phyloP scores from a whole-genome alignment of 2,329 filamentous ascomycete species.

The Penicillium glabrum region DNA sequence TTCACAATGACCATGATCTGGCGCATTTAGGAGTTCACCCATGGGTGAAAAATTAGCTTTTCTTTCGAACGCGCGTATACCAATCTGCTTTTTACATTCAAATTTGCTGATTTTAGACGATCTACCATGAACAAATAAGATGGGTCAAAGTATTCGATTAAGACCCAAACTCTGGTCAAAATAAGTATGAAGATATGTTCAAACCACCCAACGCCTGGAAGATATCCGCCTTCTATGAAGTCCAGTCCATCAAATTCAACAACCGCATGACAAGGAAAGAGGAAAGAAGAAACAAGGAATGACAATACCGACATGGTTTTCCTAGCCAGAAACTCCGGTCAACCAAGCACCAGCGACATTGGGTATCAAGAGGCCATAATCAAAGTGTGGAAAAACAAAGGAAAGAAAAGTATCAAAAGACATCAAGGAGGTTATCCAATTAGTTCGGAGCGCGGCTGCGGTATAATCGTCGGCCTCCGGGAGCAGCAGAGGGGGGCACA shows the following conservation, averaged over 20 bases:
- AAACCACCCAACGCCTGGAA: background rate
- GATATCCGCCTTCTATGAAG: background rate
- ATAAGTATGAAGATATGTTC: background rate
- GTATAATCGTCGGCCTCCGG: constrained; percentile 28
- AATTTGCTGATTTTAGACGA: background rate
- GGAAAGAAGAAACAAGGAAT: constrained; percentile 10
- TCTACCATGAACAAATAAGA: background rate
- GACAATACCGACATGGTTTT: constrained; percentile 11
- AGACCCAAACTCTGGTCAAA: background rate
- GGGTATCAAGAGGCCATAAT: constrained; percentile 26
- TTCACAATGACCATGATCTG: background rate
- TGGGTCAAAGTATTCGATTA: constrained; percentile 4
- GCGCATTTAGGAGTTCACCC: background rate
- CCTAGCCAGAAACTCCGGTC: constrained; percentile 21
- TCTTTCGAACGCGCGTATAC: background rate
- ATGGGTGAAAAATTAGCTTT: background rate
- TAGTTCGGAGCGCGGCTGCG: constrained; percentile 31
- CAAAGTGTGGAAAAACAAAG: background rate
- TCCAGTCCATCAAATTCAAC: background rate
- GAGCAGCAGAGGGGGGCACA: constrained; percentile 28
- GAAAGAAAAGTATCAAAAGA: constrained; percentile 5
- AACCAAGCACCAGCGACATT: constrained; percentile 19
- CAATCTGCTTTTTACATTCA: background rate
- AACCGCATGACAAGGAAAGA: background rate
- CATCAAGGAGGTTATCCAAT: constrained; percentile 1